phyloP scores from a whole-genome alignment of 2,329 filamentous ascomycete species.

The Colletotrichum chlorophyti region DNA sequence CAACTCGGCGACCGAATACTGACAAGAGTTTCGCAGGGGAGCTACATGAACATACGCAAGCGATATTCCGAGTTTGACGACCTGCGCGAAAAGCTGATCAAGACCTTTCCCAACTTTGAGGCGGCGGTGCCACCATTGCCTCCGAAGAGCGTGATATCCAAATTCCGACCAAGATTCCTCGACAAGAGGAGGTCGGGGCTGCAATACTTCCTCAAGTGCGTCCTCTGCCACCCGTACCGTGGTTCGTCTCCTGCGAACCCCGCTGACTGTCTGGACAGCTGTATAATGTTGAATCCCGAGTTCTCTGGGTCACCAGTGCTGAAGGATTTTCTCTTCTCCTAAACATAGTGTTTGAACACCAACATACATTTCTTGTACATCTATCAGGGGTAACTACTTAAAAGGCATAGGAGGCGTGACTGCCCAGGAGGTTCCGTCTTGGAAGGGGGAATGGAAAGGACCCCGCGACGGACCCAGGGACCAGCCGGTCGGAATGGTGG shows the following conservation, averaged over 20 bases:
- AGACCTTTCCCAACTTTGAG: conserved; percentile 83
- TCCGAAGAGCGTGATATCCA: conserved; percentile 89
- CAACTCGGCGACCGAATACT: conserved; percentile 10
- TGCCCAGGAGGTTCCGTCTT: no score
- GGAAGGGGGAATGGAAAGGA: no score
- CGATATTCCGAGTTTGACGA: conserved; percentile 95
- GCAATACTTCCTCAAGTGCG: conserved; percentile 92
- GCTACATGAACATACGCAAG: conserved; percentile 68
- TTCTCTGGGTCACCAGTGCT: conserved; percentile 90
- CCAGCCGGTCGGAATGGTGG: neutral
- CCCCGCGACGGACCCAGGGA: conserved; percentile 8
- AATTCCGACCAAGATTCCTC: conserved; percentile 83
- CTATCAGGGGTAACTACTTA: no score
- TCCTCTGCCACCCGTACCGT: neutral
- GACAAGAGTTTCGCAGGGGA: conserved; percentile 52
- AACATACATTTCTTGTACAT: conserved; percentile 18
- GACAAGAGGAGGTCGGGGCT: conserved; percentile 83
- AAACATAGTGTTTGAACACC: conserved; percentile 33
- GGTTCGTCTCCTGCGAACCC: no score
- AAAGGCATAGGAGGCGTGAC: no score
- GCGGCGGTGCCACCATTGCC: conserved; percentile 89
- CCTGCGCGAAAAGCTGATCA: conserved; percentile 74
- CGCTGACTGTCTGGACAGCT: no score
- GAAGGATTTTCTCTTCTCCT: conserved; percentile 86
- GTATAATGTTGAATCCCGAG: conserved; percentile 89